These are phyloP conservation scores for Suillus paluster DNA, from an alignment of 768 basidiomycete species.

Conservation along the genomic window DNA sequence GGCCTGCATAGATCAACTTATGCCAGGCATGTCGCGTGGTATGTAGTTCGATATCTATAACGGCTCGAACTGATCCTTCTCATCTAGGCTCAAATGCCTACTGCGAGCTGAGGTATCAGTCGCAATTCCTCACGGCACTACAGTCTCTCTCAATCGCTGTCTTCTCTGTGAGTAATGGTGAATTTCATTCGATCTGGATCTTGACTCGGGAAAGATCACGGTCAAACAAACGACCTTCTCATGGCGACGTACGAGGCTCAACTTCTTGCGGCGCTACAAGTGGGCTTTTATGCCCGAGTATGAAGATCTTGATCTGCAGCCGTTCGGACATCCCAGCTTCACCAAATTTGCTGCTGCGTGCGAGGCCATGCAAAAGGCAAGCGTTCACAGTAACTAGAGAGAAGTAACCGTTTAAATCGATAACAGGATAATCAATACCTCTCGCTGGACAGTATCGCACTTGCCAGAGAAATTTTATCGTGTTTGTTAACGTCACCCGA, in stretches of 20 bases:
- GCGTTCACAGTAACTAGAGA: neutral
- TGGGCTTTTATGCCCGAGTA: slow-evolving; percentile 75
- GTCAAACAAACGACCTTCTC: slow-evolving; percentile 50
- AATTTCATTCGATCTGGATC: neutral
- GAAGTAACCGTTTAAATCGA: neutral
- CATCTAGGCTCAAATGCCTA: slow-evolving; percentile 30
- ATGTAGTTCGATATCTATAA: neutral
- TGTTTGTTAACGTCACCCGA: slow-evolving; percentile 33
- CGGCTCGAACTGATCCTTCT: slow-evolving; percentile 5
- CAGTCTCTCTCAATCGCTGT: slow-evolving; percentile 58
- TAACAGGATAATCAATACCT: slow-evolving; percentile 39
- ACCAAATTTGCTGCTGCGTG: slow-evolving; percentile 46
- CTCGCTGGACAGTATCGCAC: slow-evolving; percentile 40
- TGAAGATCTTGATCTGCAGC: slow-evolving; percentile 46
- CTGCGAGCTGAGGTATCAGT: slow-evolving; percentile 55
- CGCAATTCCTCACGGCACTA: slow-evolving; percentile 56
- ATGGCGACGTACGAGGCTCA: slow-evolving; percentile 56
- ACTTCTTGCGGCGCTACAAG: slow-evolving; percentile 72
- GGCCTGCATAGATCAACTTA: slow-evolving; percentile 52
- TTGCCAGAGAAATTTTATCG: slow-evolving; percentile 52
- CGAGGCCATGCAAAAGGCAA: slow-evolving; percentile 42
- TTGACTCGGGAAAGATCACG: slow-evolving; percentile 44
- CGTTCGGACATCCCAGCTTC: slow-evolving; percentile 60
- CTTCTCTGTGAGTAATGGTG: slow-evolving; percentile 50
- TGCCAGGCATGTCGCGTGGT: slow-evolving; percentile 46